phyloP scores from a whole-genome alignment of 208 protist species.

The Naegleria gruberi region DNA sequence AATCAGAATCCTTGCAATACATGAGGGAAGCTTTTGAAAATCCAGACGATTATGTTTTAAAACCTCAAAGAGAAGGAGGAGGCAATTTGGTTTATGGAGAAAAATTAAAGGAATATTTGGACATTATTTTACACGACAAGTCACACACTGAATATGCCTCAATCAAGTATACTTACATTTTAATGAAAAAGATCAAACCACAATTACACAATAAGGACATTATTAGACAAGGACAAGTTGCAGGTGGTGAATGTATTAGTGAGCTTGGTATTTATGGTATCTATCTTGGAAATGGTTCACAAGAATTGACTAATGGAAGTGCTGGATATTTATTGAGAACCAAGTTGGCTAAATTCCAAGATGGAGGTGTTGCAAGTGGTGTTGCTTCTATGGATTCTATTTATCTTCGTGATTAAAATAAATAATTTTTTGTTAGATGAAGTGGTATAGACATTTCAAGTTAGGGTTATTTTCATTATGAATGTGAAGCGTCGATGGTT shows the following conservation, averaged over 20 bases:
- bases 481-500: no score
- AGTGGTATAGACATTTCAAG: no score
- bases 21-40: slow-evolving; percentile 57
- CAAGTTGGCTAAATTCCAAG: slow-evolving; percentile 70
- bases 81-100: slow-evolving; percentile 75
- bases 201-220: neutral
- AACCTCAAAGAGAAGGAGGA: slow-evolving; percentile 88
- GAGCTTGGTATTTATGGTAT: slow-evolving; percentile 40
- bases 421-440: no score
- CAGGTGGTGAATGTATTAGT: slow-evolving; percentile 19
- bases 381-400: slow-evolving; percentile 74
- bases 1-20: slow-evolving; percentile 41
- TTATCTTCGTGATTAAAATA: neutral
- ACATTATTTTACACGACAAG: slow-evolving; percentile 27
- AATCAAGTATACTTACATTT: slow-evolving; percentile 29
- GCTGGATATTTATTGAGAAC: slow-evolving; percentile 79
- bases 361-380: slow-evolving; percentile 85
- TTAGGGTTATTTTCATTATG: no score
- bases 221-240: neutral
- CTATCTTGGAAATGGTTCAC: slow-evolving; percentile 29
- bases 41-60: slow-evolving; percentile 77
- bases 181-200: slow-evolving; percentile 31
- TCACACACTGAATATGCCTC: neutral
- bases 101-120: slow-evolving; percentile 54
- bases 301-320: slow-evolving; percentile 16